Evolutionary conservation across 108 stramenopile genomes (phyloP).

Genomic region (Cyclotella distinguenda): DNA sequence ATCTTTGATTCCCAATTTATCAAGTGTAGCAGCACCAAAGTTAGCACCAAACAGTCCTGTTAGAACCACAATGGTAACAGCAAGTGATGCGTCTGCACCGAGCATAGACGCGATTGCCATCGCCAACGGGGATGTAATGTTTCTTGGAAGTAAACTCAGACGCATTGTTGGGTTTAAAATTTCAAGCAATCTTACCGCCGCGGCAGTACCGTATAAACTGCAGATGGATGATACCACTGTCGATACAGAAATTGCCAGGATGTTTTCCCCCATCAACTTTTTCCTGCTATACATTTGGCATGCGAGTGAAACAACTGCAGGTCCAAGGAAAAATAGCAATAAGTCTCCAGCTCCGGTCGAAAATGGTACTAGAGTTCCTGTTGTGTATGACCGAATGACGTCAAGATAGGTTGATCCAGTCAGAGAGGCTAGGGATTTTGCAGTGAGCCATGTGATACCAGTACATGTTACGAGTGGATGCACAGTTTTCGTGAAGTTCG

Average conservation of each 20-base stretch:
- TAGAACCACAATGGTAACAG: conserved; percentile 85
- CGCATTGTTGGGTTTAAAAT: conserved; percentile 55
- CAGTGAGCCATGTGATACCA: conserved; percentile 55
- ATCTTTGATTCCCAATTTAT: conserved; percentile 77
- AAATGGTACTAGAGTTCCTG: conserved; percentile 47
- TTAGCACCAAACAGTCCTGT: conserved; percentile 92
- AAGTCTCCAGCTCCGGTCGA: conserved; percentile 71
- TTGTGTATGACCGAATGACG: conserved; percentile 60
- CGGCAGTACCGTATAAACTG: conserved; percentile 75
- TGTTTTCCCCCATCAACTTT: conserved; percentile 71
- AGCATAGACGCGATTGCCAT: conserved; percentile 87
- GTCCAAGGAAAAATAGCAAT: conserved; percentile 70
- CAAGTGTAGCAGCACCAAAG: conserved; percentile 80
- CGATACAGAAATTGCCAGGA: conserved; percentile 61
- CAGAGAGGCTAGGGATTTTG: conserved; percentile 33
- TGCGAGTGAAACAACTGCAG: conserved; percentile 74
- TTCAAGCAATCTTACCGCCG: conserved; percentile 48
- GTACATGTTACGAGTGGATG: conserved; percentile 78
- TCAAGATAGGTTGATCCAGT: conserved; percentile 55
- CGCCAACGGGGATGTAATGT: conserved; percentile 87
- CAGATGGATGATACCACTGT: conserved; percentile 63
- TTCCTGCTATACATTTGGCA: conserved; percentile 76
- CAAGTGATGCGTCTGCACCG: conserved; percentile 78
- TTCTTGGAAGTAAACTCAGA: conserved; percentile 68
- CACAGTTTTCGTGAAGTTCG: conserved; percentile 56